A percentile compares a stretch with the other conserved stretches of the same genome.
Conservation (phyloP, 352 stramenopile genomes). For the Phytopythium ostracodes region DNA sequence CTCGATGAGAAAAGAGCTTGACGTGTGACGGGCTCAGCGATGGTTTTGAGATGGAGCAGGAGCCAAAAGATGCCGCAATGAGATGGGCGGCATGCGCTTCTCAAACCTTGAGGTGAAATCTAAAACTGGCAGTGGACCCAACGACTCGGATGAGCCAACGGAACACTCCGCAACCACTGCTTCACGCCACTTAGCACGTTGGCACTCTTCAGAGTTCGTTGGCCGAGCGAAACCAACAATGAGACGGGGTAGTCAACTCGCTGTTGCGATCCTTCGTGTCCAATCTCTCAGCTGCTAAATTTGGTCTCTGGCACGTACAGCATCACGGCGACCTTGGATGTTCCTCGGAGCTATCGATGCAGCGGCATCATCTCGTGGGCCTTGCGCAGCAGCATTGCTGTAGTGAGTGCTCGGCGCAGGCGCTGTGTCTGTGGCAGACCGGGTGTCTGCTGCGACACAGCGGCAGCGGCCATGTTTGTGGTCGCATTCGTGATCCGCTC, state of each 20-base stretch:
- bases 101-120: neutral
- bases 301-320: neutral
- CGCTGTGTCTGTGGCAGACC: neutral
- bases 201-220: no score
- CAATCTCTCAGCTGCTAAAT: neutral
- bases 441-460: neutral
- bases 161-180: neutral
- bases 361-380: neutral
- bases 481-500: neutral
- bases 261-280: no score
- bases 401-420: neutral
- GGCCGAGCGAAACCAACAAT: neutral
- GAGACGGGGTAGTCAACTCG: neutral
- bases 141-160: neutral
- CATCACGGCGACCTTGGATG: neutral
- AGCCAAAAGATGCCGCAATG: no score
- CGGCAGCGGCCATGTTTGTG: neutral
- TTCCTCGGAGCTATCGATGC: neutral
- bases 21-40: neutral
- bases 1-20: neutral
- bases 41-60: neutral
- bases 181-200: neutral
- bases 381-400: neutral
- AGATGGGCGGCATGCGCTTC: neutral
- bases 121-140: neutral